phyloP scores from a whole-genome alignment of 1,284 basidiomycete species.

The Cryptococcus sp. region DNA sequence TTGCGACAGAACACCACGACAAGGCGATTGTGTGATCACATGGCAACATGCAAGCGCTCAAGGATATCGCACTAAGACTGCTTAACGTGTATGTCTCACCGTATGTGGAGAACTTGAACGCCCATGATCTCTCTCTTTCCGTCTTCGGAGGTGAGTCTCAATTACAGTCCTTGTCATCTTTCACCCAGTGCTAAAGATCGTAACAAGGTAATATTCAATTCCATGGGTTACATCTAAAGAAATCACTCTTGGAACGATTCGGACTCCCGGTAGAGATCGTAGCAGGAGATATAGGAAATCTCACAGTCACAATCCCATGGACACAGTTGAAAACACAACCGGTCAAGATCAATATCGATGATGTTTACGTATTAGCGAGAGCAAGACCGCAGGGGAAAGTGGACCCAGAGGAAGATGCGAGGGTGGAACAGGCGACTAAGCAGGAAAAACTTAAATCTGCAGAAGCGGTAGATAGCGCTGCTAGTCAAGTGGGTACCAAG shows the following conservation, averaged over 20 bases:
- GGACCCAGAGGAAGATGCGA: slow-evolving; percentile 80
- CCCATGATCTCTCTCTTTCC: slow-evolving; percentile 90
- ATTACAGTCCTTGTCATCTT: not conserved
- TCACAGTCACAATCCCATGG: slow-evolving; percentile 93
- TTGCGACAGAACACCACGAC: too few species aligned
- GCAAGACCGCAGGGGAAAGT: slow-evolving; percentile 48
- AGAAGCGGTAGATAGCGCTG: slow-evolving; percentile 69
- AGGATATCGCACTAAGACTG: slow-evolving; percentile 48
- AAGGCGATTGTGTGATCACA: too few species aligned
- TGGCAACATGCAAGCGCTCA: slow-evolving; percentile 38
- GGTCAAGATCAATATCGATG: slow-evolving; percentile 85
- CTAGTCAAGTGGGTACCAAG: slow-evolving; percentile 42
- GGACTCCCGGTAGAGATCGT: slow-evolving; percentile 92
- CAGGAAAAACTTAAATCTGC: slow-evolving; percentile 83
- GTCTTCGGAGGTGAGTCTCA: slow-evolving; percentile 73
- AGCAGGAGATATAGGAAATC: slow-evolving; percentile 89
- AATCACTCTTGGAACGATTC: slow-evolving; percentile 92
- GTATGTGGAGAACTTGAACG: slow-evolving; percentile 95
- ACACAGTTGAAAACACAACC: slow-evolving; percentile 89
- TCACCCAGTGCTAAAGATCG: not conserved
- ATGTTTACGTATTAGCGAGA: slow-evolving; percentile 76
- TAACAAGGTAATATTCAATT: slow-evolving; percentile 73
- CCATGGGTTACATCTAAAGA: slow-evolving; percentile 80
- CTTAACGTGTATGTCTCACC: slow-evolving; percentile 90
- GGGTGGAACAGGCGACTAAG: slow-evolving; percentile 77